Base-by-base conservation (phyloP, 1,284 basidiomycete species). In the Fomitopsis betulina region DNA sequence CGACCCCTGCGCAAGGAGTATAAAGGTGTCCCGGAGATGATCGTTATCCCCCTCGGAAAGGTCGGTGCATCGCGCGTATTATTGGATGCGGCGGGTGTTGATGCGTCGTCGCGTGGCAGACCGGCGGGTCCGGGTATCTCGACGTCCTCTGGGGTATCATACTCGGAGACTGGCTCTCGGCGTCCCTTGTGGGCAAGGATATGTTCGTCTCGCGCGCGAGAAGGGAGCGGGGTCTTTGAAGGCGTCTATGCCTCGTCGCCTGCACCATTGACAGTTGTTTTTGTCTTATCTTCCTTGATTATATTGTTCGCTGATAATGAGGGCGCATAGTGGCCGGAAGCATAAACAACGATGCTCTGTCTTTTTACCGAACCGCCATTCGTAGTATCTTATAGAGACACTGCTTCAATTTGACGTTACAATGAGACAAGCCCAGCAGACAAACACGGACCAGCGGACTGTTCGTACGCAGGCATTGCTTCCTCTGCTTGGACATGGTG, bases 31-130 rank as follows among this genome's bases (percentile, higher is more conserved):
- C 57, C 67, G 0, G 85, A 88, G 68, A 60, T 81, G 58, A 84
- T 88, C 51, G 42, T 80, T 23, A 65, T 88, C 55, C 83, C 84
- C 10, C 77, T 82, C 57, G 86, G 86, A 56, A 83, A 75, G 78
- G 86, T 86, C 53, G 57, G 78, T 63, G 15, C 38, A 53, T 19
- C 15, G 39, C 9, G 23, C 12, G 30, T 53, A 12, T 12, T 8
- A 30, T 7, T n/a, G 53, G 45, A n/a, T n/a, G n/a, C 12, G 38
- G 30, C 19, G 33, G n/a, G 33, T 38, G 23, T 43, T 58, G 56
- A 56, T 37, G 33, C 7, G n/a, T 42, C n/a, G 10, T 19, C 17
- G 25, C 53, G 35, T 30, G 32, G 23, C 63, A 85, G 84, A 72
- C 68, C 19, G 75, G 76, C 2, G 84, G 85, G 1, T 61, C 76